Base-by-base conservation (phyloP, 352 stramenopile species). In the Globisporangium splendens region DNA sequence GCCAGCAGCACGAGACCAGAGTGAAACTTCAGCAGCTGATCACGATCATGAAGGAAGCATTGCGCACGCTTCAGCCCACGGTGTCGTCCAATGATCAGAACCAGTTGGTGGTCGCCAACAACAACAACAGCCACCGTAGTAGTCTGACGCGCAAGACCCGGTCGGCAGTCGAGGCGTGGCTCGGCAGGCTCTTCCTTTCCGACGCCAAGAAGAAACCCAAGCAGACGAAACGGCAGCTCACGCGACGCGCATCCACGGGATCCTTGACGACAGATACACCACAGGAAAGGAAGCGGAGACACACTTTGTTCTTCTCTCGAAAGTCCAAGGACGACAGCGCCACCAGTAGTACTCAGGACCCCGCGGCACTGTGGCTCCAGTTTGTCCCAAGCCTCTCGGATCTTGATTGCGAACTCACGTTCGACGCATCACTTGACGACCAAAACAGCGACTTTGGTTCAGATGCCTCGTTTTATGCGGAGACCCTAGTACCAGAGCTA, bases 131-230 rank as follows among this genome's bases (percentile, higher is more conserved):
- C 52, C 48, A 50, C 39, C 49, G 42, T 31, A 17, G 17, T 10
- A 10, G 41, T 14, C 43, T 53, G 31, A 46, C 42, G 5, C 41
- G 41, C 41, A 49, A 59, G 52, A 59, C 52, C 0, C 43, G 52
- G 15, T 14, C 52, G 52, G 43, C 24, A 18, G 43, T 59, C 14
- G 31, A 59, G 33, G 35, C n/a, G 11, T 59, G 54, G 54, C 33
- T 59, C 43, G 28, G 52, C 31, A 59, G 17, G 44, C 28, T 59
- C 42, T 50, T 47, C 13, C 11, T 31, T 5, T 43, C 43, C 12
- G 44, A 39, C 28, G 18, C 33, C 22, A 38, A 21, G 28, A 21
- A 2, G 17, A 44, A 22, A 8, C 31, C 20, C 17, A 35, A 46
- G n/a, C 2, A 42, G 50, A 35, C 18, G 17, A 42, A 39, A n/a